These are phyloP conservation scores for Cercospora janseana DNA, from an alignment of 2,329 filamentous ascomycete species.

Conservation along the genomic window DNA sequence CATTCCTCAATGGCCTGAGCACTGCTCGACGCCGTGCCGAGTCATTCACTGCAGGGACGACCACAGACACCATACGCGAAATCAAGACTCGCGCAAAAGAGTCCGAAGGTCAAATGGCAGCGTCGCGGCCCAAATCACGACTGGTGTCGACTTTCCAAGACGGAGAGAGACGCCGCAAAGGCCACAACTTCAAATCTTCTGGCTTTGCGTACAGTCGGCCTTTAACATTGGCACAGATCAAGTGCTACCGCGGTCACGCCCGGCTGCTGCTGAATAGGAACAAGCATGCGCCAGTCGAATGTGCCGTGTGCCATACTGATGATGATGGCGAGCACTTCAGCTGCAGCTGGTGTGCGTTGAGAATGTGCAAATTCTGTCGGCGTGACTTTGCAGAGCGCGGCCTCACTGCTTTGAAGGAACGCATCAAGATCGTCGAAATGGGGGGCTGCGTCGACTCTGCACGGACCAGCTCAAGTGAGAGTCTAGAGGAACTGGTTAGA, in stretches of 20 bases:
- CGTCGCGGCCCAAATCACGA: slow-evolving; percentile 23
- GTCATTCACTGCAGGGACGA: slow-evolving; percentile 22
- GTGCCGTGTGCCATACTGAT: slow-evolving; percentile 37
- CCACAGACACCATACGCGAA: slow-evolving; percentile 15
- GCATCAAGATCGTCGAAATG: slow-evolving; percentile 22
- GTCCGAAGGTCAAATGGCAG: slow-evolving; percentile 15
- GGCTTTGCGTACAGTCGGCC: slow-evolving; percentile 36
- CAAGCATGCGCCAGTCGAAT: slow-evolving; percentile 37
- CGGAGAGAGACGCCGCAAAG: slow-evolving; percentile 27
- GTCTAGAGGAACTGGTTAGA: slow-evolving; percentile 11
- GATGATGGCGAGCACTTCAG: slow-evolving; percentile 34
- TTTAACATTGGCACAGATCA: slow-evolving; percentile 32
- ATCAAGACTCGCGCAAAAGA: too few species aligned
- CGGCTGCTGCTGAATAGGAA: slow-evolving; percentile 33
- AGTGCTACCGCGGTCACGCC: slow-evolving; percentile 33
- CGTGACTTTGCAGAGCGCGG: slow-evolving; percentile 29
- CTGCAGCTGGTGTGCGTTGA: slow-evolving; percentile 36
- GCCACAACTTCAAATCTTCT: slow-evolving; percentile 36
- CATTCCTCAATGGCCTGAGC: slow-evolving; percentile 37
- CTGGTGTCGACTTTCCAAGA: slow-evolving; percentile 20
- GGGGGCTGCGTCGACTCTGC: slow-evolving; percentile 15
- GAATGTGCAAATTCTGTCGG: slow-evolving; percentile 35
- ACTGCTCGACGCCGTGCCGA: slow-evolving; percentile 36
- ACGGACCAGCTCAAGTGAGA: slow-evolving; percentile 15
- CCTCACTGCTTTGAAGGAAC: slow-evolving; percentile 26